These are phyloP conservation scores for Cyclotella atomus DNA, from an alignment of 108 stramenopile genomes.

Conservation along the genomic window DNA sequence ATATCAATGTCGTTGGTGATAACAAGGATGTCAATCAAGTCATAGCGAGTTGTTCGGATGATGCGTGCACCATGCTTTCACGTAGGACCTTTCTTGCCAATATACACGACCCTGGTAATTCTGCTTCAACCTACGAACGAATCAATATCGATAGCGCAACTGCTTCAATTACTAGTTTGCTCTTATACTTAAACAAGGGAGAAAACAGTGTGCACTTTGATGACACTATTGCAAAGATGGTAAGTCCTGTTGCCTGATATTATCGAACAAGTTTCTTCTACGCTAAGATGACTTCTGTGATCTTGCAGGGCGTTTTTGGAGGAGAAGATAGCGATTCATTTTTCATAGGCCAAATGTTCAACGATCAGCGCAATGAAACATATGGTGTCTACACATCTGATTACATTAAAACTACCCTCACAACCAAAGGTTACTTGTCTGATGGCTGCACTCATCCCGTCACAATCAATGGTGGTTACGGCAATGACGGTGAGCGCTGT, in stretches of 20 bases:
- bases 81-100: slow-evolving; percentile 48
- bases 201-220: slow-evolving; percentile 48
- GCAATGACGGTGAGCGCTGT: too few species aligned
- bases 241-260: too few species aligned
- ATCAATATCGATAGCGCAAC: slow-evolving; percentile 28
- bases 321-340: neutral
- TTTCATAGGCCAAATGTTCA: slow-evolving; percentile 3
- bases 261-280: too few species aligned
- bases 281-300: too few species aligned
- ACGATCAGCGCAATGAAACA: neutral
- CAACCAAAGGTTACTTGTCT: slow-evolving; percentile 41
- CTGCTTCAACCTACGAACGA: slow-evolving; percentile 15
- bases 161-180: slow-evolving; percentile 10
- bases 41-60: slow-evolving; percentile 27
- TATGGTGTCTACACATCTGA: slow-evolving; percentile 8
- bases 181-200: slow-evolving; percentile 27
- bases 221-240: slow-evolving; percentile 37
- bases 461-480: slow-evolving; percentile 35
- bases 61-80: slow-evolving; percentile 24
- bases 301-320: neutral
- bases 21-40: slow-evolving; percentile 13
- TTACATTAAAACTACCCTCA: slow-evolving; percentile 34
- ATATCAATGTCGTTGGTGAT: slow-evolving; percentile 37
- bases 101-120: slow-evolving; percentile 13
- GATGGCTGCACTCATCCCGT: slow-evolving; percentile 33